Base-by-base conservation (phyloP, 1,284 basidiomycete species). In the Trichosporon ovoides region DNA sequence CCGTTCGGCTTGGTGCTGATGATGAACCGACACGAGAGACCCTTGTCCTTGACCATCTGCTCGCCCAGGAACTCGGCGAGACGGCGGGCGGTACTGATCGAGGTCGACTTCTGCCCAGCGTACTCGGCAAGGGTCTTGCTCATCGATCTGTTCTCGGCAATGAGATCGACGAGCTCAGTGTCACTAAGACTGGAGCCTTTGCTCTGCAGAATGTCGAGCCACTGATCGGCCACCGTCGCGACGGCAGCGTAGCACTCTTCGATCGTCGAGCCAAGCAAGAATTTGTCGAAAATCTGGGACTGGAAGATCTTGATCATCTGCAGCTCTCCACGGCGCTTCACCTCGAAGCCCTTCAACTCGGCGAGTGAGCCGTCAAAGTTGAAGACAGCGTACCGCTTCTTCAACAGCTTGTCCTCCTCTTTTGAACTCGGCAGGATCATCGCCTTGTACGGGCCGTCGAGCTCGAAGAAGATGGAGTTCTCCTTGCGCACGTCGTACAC, bases 251-350 rank as follows among this genome's bases (percentile, higher is more conserved):
- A 98, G 75, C 96, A 98, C 70, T 97, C 94, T 71, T 94, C 87
- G 1, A 91, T 90, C 0, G 94, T 97, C 0, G 84, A 82, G 0
- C 96, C 96, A 0, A 98, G 84, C 50, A 98, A 79, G 80, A 98
- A 99, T 72, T 91, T 95, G 78, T 96, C 93, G 75, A 99, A 99
- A 70, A 99, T 92, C 70, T 96, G 91, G 7, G 91, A 92, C 75
- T 99, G 96, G 83, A 99, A 99, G 68, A 95, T 96, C 80, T 99
- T 99, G 87, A 99, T 96, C 70, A 99, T 86, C 72, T 98, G 96
- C 55, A 98, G 82, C 76, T 99, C 96, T 48, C 96, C 96, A 55
- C 96, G 85, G 59, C 96, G 89, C 78, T 99, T 99, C 65, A 99
- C 94, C 74, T 98, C 96, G 79, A 99, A 99, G 0, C 96, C 96